phyloP scores from a whole-genome alignment of 768 basidiomycete species.

The Calocybe indica region DNA sequence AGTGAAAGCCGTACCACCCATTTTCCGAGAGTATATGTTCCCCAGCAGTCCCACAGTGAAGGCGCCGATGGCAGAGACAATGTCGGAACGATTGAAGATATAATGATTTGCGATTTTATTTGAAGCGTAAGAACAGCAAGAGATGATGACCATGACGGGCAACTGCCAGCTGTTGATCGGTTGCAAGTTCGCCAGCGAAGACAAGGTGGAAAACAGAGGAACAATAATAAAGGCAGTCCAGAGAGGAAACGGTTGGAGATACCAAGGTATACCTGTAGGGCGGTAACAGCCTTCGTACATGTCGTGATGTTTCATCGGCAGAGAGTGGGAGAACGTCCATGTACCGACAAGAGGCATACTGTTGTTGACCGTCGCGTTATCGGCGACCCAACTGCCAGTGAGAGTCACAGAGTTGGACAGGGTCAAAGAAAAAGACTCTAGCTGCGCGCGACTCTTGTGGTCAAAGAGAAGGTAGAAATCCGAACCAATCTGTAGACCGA shows the following conservation, averaged over 20 bases:
- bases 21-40: conserved; percentile 75
- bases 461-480: conserved; percentile 77
- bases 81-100: conserved; percentile 79
- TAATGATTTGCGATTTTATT: conserved; percentile 82
- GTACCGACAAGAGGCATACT: conserved; percentile 48
- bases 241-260: conserved; percentile 72
- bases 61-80: conserved; percentile 82
- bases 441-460: conserved; percentile 41
- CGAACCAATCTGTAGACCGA: conserved; percentile 79
- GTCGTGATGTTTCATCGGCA: conserved; percentile 37
- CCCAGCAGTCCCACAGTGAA: conserved; percentile 77
- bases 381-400: conserved; percentile 63
- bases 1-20: conserved; percentile 85
- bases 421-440: conserved; percentile 47
- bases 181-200: conserved; percentile 75
- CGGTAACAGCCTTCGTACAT: conserved; percentile 70
- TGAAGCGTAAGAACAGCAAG: conserved; percentile 71
- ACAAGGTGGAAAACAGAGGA: conserved; percentile 64
- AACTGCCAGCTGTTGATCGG: conserved; percentile 68
- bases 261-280: conserved; percentile 62
- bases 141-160: conserved; percentile 80
- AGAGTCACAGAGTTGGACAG: conserved; percentile 44
- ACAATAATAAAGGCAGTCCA: conserved; percentile 77
- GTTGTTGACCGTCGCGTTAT: conserved; percentile 38
- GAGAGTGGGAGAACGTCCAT: conserved; percentile 58